Base-by-base conservation (phyloP, 2,329 filamentous ascomycete species). In the Aspergillus sp. region DNA sequence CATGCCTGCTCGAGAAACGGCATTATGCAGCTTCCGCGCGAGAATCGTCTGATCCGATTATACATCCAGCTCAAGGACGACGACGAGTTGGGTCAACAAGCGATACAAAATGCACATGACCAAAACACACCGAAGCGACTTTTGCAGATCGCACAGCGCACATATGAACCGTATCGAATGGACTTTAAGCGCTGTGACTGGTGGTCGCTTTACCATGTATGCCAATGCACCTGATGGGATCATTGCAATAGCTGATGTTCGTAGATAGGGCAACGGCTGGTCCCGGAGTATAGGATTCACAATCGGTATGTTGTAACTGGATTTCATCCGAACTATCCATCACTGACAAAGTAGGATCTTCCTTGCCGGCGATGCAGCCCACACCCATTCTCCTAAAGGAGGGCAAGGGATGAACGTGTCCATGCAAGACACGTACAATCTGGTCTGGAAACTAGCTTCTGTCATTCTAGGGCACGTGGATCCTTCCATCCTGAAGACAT, bases 291-390 rank as follows among this genome's bases (percentile, higher is more conserved):
- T 62, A 77, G 74, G 37, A 72, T 72, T 5, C 65, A 71, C 13
- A 73, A 78, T 22, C 75, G 83, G 4, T 39, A 20, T 37, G 33
- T 10, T 10, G 9, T 30, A 12, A 6, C 33, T 6, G 33, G 17
- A 7, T 15, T 37, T 15, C 7, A 37, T 37, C 33, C n/a, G 33
- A n/a, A 17, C n/a, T n/a, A n/a, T n/a, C 33, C 7, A 17, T n/a
- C 7, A 86, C 60, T 82, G 79, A 5, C 83, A 82, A 9, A 85
- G 84, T 63, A 81, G 81, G 1, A 74, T 90, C 9, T 89, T 90
- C 61, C 72, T 88, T 3, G 82, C 83, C 0, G 85, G 85, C 2
- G 85, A 87, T 62, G 84, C 82, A 1, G 78, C 80, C 1, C 74
- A 76, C 55, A 79, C 75, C 1, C 74, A 77, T 55, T 57, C 53